phyloP scores from a whole-genome alignment of 148 eudicot species.

The Nyssa sinensis region DNA sequence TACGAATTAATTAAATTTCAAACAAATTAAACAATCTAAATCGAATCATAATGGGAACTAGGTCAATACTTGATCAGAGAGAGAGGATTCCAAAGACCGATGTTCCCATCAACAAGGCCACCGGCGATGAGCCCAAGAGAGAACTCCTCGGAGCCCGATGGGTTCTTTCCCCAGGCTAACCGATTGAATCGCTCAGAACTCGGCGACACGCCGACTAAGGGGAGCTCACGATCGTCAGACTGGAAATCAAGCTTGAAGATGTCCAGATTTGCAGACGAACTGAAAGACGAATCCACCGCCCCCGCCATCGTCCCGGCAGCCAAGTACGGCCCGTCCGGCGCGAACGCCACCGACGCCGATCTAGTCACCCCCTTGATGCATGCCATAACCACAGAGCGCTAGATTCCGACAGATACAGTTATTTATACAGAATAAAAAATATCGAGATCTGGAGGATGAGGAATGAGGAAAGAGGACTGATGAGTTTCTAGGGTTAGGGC shows the following conservation, averaged over 20 bases:
- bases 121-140: conserved; percentile 71
- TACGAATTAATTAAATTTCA: neutral
- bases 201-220: conserved; percentile 43
- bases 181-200: conserved; percentile 85
- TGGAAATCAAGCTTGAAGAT: conserved; percentile 78
- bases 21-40: neutral
- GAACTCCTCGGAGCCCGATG: conserved; percentile 57
- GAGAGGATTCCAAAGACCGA: conserved; percentile 74
- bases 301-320: conserved; percentile 98
- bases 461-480: neutral
- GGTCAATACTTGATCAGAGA: conserved; percentile 50
- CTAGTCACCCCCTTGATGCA: conserved; percentile 62
- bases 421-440: neutral
- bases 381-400: conserved; percentile 31
- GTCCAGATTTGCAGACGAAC: conserved; percentile 80
- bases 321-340: conserved; percentile 75
- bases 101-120: conserved; percentile 72
- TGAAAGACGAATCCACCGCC: conserved; percentile 87
- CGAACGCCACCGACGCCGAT: conserved; percentile 83
- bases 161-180: conserved; percentile 64
- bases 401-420: neutral
- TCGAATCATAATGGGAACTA: neutral
- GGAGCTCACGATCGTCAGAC: conserved; percentile 64
- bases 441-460: neutral
- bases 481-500: neutral